Evolutionary conservation across 2,329 filamentous ascomycete genomes (phyloP).

Genomic region (Epichloe typhina): DNA sequence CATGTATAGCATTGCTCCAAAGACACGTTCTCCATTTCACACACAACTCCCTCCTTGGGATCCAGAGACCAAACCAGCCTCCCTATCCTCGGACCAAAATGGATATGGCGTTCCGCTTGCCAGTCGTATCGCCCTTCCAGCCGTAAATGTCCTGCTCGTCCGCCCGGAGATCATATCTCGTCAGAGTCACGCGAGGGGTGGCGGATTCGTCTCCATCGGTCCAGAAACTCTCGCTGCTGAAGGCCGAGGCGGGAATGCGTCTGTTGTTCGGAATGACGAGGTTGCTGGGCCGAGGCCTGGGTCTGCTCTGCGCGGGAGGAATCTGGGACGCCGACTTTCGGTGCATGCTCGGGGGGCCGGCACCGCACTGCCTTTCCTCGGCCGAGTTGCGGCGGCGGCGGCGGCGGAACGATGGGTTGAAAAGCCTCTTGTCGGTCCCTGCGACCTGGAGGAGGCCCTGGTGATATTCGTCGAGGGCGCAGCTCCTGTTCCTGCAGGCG

Average conservation of each 20-base stretch:
- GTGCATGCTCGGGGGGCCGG: not conserved
- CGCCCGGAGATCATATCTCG: slow-evolving; percentile 4
- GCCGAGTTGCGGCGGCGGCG: not conserved
- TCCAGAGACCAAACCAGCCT: too few relatives aligned
- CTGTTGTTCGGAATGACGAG: not conserved
- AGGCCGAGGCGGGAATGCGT: not conserved
- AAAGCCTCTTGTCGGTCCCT: not conserved
- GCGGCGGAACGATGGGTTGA: not conserved
- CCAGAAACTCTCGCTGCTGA: slow-evolving; percentile 3
- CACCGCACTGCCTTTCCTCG: not conserved
- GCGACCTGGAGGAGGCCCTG: slow-evolving; percentile 1
- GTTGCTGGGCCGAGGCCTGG: not conserved
- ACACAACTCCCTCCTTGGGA: too few relatives aligned
- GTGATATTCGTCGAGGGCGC: slow-evolving; percentile 2
- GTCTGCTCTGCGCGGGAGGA: not conserved
- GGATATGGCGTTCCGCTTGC: not conserved
- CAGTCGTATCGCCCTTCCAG: not conserved
- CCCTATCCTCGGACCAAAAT: too few relatives aligned
- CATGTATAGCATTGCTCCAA: too few relatives aligned
- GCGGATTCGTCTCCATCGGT: not conserved
- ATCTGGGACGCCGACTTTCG: not conserved
- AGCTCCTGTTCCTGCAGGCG: too few relatives aligned
- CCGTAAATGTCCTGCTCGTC: slow-evolving; percentile 3
- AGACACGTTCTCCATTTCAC: too few relatives aligned
- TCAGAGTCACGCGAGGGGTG: slow-evolving; percentile 5